Conservation (phyloP, 306 rosid species). For the Cicer bijugum region DNA sequence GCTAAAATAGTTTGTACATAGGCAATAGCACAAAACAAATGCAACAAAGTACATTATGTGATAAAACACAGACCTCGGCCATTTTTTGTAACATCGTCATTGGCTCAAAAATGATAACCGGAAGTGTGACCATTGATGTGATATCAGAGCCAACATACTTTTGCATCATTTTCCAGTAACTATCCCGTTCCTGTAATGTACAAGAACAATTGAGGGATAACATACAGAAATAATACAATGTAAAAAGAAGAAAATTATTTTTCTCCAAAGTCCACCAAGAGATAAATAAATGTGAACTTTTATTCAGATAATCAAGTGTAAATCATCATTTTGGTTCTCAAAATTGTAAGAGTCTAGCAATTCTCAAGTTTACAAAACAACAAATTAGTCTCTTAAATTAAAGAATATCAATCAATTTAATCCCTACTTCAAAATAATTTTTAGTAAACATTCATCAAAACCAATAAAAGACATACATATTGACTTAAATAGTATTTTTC, state of each 20-base stretch:
- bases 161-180: constrained; percentile 98
- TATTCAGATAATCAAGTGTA: constrained; percentile 7
- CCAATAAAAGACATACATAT: no score
- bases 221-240: constrained; percentile 14
- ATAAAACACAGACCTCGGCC: constrained; percentile 79
- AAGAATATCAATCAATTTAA: no score
- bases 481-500: no score
- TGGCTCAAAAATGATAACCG: constrained; percentile 94
- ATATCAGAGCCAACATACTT: constrained; percentile 87
- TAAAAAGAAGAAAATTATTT: neutral
- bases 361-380: no score
- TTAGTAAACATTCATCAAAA: no score
- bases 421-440: no score
- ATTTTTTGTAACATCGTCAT: constrained; percentile 93
- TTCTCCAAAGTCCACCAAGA: neutral
- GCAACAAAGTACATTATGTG: constrained; percentile 7
- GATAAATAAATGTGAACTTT: neutral
- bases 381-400: no score
- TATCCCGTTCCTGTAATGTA: constrained; percentile 72
- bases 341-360: no score
- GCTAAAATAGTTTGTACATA: constrained; percentile 27
- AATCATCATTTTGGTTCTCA: no score
- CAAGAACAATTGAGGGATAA: constrained; percentile 36
- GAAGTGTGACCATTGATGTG: constrained; percentile 97
- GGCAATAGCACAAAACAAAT: constrained; percentile 23